Evolutionary conservation across 2,329 filamentous ascomycete genomes (phyloP).

Genomic region (Teratosphaeria destructans): DNA sequence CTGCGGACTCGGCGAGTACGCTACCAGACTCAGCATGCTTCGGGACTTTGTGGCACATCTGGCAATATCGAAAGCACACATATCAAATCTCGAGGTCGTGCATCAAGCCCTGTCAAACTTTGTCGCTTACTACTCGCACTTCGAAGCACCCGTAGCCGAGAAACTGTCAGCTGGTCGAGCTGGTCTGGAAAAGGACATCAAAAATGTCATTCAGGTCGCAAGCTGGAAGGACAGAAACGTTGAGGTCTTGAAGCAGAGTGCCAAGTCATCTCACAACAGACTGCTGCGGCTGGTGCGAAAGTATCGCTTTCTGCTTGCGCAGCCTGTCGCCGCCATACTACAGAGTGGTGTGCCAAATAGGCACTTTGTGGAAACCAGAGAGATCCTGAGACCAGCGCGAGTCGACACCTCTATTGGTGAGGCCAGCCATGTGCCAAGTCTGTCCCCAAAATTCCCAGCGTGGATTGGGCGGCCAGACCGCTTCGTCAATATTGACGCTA

Average conservation of each 20-base stretch:
- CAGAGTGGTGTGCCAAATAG: conserved; percentile 9
- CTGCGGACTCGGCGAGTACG: conserved; percentile 69
- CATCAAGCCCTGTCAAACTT: conserved; percentile 63
- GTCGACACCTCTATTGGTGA: neutral
- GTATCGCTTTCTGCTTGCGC: conserved; percentile 68
- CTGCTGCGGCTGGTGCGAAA: conserved; percentile 86
- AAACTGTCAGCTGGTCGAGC: conserved; percentile 56
- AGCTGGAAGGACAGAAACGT: conserved; percentile 99
- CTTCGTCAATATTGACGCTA: conserved; percentile 55
- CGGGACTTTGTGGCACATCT: conserved; percentile 53
- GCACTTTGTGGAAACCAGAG: neutral
- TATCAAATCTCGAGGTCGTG: conserved; percentile 43
- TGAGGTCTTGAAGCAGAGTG: conserved; percentile 75
- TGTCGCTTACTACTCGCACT: conserved; percentile 62
- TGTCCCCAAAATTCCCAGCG: conserved; percentile 1
- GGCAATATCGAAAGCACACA: conserved; percentile 48
- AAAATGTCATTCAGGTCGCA: conserved; percentile 80
- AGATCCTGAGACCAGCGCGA: neutral
- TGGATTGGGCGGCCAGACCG: conserved; percentile 46
- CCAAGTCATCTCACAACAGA: conserved; percentile 80
- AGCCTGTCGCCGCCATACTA: conserved; percentile 57
- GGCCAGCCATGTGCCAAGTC: neutral
- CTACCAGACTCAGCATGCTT: conserved; percentile 62
- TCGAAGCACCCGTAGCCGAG: conserved; percentile 55
- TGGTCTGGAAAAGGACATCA: conserved; percentile 81